These are phyloP conservation scores for Amphicarpaea edgeworthii DNA, from an alignment of 306 rosid genomes.

Conservation along the genomic window DNA sequence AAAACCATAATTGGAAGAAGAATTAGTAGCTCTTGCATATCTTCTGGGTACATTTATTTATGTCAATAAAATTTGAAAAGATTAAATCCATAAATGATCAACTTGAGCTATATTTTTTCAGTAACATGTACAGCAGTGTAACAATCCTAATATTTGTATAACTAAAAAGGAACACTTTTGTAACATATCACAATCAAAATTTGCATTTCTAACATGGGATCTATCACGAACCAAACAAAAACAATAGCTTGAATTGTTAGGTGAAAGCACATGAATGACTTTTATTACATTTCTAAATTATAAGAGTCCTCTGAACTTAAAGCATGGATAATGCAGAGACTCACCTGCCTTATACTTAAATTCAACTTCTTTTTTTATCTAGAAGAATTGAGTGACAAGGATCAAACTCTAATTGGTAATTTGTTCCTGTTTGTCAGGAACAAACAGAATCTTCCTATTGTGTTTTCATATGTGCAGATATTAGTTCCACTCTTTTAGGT, in stretches of 20 bases:
- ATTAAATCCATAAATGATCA: conserved; percentile 18
- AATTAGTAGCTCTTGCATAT: neutral
- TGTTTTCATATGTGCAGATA: neutral
- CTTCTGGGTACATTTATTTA: neutral
- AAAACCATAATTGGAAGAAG: conserved; percentile 25
- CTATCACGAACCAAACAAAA: neutral
- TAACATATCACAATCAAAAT: conserved; percentile 6
- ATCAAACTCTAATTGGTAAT: neutral
- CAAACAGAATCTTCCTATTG: conserved; percentile 4
- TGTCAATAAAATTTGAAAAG: conserved; percentile 4
- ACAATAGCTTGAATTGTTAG: neutral
- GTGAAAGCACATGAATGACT: neutral
- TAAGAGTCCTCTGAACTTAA: neutral
- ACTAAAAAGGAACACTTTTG: conserved; percentile 15
- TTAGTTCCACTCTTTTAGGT: neutral
- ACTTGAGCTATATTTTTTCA: neutral
- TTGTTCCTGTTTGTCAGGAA: neutral
- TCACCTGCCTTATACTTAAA: neutral
- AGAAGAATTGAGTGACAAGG: neutral
- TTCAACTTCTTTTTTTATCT: neutral
- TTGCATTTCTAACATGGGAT: neutral
- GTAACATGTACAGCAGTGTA: conserved; percentile 3
- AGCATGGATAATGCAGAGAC: neutral
- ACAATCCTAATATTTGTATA: conserved; percentile 1
- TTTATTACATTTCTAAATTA: neutral